Percentiles rank a stretch among this genome's conserved stretches.
Conservation (phyloP, 2,329 filamentous ascomycete genomes). For the Curvularia sp. region DNA sequence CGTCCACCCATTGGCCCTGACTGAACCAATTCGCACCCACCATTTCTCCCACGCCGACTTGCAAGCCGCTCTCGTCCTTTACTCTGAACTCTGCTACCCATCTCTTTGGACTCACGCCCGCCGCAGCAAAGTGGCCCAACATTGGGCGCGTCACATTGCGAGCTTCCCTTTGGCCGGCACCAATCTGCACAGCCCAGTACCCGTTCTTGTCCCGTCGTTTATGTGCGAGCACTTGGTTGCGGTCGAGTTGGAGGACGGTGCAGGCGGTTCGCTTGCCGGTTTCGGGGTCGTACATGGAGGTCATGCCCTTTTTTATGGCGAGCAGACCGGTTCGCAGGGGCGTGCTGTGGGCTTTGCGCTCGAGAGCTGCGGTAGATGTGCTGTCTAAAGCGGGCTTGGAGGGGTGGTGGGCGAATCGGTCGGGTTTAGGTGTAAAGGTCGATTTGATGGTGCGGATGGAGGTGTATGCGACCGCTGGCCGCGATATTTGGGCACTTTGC, state of each 20-base stretch:
- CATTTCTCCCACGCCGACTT: constrained; percentile 73
- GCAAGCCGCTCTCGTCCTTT: constrained; percentile 72
- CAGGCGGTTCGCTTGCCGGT: constrained; percentile 81
- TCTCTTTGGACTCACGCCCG: constrained; percentile 82
- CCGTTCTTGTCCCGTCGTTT: constrained; percentile 83
- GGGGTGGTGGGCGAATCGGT: constrained; percentile 62
- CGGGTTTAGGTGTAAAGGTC: constrained; percentile 59
- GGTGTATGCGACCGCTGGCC: constrained; percentile 29
- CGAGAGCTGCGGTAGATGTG: constrained; percentile 65
- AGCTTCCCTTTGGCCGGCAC: constrained; percentile 74
- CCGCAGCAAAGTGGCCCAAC: constrained; percentile 85
- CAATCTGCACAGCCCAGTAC: constrained; percentile 93
- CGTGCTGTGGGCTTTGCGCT: constrained; percentile 63
- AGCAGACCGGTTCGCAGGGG: constrained; percentile 80
- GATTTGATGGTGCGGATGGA: constrained; percentile 59
- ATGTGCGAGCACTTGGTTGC: constrained; percentile 85
- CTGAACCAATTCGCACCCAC: constrained; percentile 91
- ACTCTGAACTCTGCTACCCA: constrained; percentile 89
- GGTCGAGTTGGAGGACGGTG: constrained; percentile 92
- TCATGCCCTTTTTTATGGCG: constrained; percentile 95
- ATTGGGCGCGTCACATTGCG: constrained; percentile 80
- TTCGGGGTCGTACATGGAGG: constrained; percentile 79
- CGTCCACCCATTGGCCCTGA: constrained; percentile 89
- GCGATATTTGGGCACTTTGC: constrained; percentile 21
- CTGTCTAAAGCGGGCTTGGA: constrained; percentile 61